Conservation (phyloP, 2,329 filamentous ascomycete species). For the Pseudogymnoascus sp. region DNA sequence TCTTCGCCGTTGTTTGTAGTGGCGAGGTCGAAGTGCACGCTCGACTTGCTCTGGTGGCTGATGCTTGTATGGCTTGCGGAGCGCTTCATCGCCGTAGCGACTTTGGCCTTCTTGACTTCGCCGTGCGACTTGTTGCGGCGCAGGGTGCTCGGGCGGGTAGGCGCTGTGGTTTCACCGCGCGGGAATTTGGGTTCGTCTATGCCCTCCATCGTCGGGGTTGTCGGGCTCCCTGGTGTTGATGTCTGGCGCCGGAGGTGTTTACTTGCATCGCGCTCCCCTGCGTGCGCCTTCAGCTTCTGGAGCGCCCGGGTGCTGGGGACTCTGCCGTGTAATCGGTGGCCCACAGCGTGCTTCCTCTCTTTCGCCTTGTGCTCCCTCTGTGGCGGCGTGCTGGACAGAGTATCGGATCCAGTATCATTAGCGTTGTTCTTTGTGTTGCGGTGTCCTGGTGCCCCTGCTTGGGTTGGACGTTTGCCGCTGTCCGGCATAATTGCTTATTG, state of each 20-base stretch:
- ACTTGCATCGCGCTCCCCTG: conserved; percentile 17
- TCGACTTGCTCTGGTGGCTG: conserved; percentile 35
- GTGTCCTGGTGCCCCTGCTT: conserved; percentile 1
- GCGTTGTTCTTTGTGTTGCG: conserved; percentile 1
- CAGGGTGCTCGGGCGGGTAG: conserved; percentile 45
- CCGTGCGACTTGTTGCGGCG: conserved; percentile 55
- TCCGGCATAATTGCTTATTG: conserved; percentile 8
- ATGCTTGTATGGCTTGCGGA: conserved; percentile 44
- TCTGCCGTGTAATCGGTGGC: conserved; percentile 22
- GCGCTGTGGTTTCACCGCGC: conserved; percentile 37
- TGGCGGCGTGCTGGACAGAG: conserved; percentile 22
- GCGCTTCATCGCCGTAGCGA: conserved; percentile 44
- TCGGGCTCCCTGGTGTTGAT: conserved; percentile 10
- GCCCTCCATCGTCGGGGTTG: conserved; percentile 25
- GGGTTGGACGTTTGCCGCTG: background rate
- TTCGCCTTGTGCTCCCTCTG: conserved; percentile 19
- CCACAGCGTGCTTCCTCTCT: conserved; percentile 26
- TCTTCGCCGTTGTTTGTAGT: conserved; percentile 24
- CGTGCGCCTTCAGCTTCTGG: conserved; percentile 24
- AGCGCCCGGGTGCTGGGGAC: conserved; percentile 25
- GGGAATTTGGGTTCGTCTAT: conserved; percentile 44
- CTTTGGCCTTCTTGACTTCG: conserved; percentile 44
- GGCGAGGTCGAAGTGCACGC: conserved; percentile 53
- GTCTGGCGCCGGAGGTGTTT: conserved; percentile 5
- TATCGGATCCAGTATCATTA: conserved; percentile 14